phyloP scores from a whole-genome alignment of 2,329 filamentous ascomycete species.

The Fusarium bulbicola region DNA sequence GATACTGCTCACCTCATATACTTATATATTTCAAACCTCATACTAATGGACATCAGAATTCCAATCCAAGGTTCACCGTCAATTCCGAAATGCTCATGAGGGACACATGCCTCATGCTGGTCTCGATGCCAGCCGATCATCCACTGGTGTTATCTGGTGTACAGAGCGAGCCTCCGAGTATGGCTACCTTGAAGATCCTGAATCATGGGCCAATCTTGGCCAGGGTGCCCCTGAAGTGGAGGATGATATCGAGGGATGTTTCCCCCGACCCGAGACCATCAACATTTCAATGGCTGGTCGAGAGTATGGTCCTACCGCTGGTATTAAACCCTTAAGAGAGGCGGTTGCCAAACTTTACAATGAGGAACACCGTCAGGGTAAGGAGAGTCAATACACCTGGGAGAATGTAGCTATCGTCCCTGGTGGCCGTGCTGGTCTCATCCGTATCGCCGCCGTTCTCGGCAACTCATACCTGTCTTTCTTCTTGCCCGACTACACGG shows the following conservation, averaged over 20 bases:
- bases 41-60: slow-evolving; percentile 65
- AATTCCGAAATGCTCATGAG: slow-evolving; percentile 90
- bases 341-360: slow-evolving; percentile 95
- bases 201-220: slow-evolving; percentile 90
- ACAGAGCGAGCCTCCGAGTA: slow-evolving; percentile 88
- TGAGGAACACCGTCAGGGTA: slow-evolving; percentile 86
- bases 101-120: slow-evolving; percentile 91
- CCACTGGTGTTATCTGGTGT: slow-evolving; percentile 94
- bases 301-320: slow-evolving; percentile 93
- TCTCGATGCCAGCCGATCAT: slow-evolving; percentile 86
- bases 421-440: slow-evolving; percentile 89
- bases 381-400: slow-evolving; percentile 91
- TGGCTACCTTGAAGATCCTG: slow-evolving; percentile 84
- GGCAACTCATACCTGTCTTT: slow-evolving; percentile 93
- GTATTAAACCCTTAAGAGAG: slow-evolving; percentile 88
- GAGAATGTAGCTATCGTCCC: slow-evolving; percentile 98
- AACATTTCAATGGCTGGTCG: slow-evolving; percentile 80
- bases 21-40: background rate
- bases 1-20: background rate
- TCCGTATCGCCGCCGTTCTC: slow-evolving; percentile 92
- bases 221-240: slow-evolving; percentile 95
- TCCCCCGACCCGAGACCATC: slow-evolving; percentile 80
- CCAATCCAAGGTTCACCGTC: slow-evolving; percentile 83
- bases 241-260: slow-evolving; percentile 90
- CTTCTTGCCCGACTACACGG: slow-evolving; percentile 95